These are phyloP conservation scores for Lentinula sp. DNA, from an alignment of 768 basidiomycete species.

Conservation along the genomic window DNA sequence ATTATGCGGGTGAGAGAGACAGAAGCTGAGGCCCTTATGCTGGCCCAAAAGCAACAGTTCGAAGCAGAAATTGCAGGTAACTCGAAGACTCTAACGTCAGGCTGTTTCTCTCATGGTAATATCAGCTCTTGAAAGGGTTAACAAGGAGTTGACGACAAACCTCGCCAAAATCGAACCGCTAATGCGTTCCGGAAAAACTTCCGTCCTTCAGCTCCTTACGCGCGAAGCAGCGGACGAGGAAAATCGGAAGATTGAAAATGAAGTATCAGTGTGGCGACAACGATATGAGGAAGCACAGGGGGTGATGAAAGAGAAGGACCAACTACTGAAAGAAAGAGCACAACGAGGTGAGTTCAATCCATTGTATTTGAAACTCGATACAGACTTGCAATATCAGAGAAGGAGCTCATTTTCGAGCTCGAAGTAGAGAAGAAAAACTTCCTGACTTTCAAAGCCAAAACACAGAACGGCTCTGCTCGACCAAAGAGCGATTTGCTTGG, in stretches of 20 bases:
- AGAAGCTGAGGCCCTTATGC: slow-evolving; percentile 55
- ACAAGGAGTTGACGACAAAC: slow-evolving; percentile 49
- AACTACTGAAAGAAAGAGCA: slow-evolving; percentile 40
- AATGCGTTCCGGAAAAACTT: slow-evolving; percentile 38
- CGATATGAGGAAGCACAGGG: slow-evolving; percentile 35
- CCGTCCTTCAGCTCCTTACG: slow-evolving; percentile 61
- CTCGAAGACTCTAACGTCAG: slow-evolving; percentile 8
- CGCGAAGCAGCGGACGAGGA: slow-evolving; percentile 71
- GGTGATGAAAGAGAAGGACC: slow-evolving; percentile 34
- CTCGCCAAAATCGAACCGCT: slow-evolving; percentile 51
- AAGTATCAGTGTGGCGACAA: slow-evolving; percentile 37
- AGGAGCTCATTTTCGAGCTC: slow-evolving; percentile 51
- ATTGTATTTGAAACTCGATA: neutral
- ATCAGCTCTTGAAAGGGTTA: slow-evolving; percentile 53
- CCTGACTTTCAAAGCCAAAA: slow-evolving; percentile 34
- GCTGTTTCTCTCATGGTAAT: slow-evolving; percentile 5
- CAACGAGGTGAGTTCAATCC: slow-evolving; percentile 31
- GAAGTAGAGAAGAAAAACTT: slow-evolving; percentile 54
- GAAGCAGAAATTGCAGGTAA: slow-evolving; percentile 49
- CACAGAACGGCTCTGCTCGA: slow-evolving; percentile 27
- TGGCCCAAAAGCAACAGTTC: slow-evolving; percentile 42
- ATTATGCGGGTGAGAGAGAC: slow-evolving; percentile 51
- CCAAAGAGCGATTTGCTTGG: slow-evolving; percentile 26
- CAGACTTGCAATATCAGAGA: slow-evolving; percentile 29
- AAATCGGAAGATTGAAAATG: slow-evolving; percentile 44